A percentile compares a stretch with the other conserved stretches of the same genome.
These are phyloP conservation scores for Diplocarpon mali DNA, from an alignment of 2,329 filamentous ascomycete species.

Conservation along the genomic window DNA sequence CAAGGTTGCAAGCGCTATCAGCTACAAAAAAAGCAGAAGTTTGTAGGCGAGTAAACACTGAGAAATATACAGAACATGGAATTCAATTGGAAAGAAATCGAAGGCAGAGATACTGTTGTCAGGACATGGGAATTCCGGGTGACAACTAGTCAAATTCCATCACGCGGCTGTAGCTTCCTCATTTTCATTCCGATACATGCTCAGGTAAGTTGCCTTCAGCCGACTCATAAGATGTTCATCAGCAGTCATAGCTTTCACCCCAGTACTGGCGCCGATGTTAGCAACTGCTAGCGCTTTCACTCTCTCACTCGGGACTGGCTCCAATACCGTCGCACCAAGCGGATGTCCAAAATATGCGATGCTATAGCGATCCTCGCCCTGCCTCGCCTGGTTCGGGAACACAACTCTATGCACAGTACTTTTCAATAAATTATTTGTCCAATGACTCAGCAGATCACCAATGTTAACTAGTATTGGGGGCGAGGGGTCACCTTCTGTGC, in stretches of 20 bases:
- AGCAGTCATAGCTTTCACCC: conserved; percentile 48
- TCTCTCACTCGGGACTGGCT: conserved; percentile 48
- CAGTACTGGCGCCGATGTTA: conserved; percentile 25
- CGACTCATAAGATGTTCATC: conserved; percentile 53
- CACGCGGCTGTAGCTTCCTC: conserved; percentile 14
- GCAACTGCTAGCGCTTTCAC: conserved; percentile 33
- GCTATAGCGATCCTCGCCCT: conserved; percentile 44
- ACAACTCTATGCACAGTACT: conserved; percentile 85
- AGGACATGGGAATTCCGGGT: no score
- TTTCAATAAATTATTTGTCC: conserved; percentile 80
- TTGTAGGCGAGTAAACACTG: no score
- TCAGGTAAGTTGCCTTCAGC: conserved; percentile 46
- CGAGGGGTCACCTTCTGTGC: conserved; percentile 44
- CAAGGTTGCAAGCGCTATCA: no score
- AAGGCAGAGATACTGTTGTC: no score
- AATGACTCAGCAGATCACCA: conserved; percentile 67
- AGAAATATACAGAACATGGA: no score
- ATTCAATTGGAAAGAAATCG: no score
- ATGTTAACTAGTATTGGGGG: conserved; percentile 67
- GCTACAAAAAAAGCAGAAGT: no score
- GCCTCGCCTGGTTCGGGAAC: conserved; percentile 45
- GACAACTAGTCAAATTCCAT: no score
- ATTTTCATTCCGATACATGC: conserved; percentile 39
- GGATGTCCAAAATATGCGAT: conserved; percentile 63
- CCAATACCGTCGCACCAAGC: conserved; percentile 39